Percentiles rank a stretch among this genome's conserved stretches.
These are phyloP conservation scores for Pseudopyricularia javanii DNA, from an alignment of 2,329 filamentous ascomycete species.

Conservation along the genomic window DNA sequence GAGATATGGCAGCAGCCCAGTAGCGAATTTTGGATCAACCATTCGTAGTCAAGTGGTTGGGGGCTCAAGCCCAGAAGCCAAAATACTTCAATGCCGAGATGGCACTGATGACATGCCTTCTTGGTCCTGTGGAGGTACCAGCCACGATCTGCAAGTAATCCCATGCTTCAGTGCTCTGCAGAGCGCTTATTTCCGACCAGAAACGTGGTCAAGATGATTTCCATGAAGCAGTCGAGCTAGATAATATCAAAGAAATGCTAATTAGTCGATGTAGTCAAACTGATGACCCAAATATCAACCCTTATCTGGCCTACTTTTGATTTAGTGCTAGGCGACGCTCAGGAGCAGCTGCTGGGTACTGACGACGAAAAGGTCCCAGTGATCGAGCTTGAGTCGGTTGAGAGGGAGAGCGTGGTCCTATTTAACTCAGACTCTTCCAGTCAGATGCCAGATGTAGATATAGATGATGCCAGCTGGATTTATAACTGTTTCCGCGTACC, in stretches of 20 bases:
- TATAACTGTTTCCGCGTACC: background rate
- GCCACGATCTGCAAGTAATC: background rate
- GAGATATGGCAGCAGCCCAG: background rate
- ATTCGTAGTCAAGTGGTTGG: too few species aligned
- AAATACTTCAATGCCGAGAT: background rate
- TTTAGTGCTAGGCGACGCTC: background rate
- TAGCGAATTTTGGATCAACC: too few species aligned
- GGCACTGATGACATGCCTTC: background rate
- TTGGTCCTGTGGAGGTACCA: background rate
- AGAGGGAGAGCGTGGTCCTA: background rate
- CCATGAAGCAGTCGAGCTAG: background rate
- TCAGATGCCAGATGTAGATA: too few species aligned
- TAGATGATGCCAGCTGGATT: background rate
- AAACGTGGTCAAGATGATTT: background rate
- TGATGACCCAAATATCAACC: background rate
- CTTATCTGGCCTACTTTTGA: background rate
- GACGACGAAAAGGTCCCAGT: background rate
- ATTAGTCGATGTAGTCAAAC: background rate
- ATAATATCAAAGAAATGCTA: background rate
- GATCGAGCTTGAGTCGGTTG: background rate
- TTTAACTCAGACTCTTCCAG: background rate
- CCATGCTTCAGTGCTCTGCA: background rate
- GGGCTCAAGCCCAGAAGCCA: background rate
- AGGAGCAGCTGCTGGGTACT: background rate
- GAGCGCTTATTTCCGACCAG: background rate